Base-by-base conservation (phyloP, 2,329 filamentous ascomycete genomes). In the Trichothecium sympodiale region DNA sequence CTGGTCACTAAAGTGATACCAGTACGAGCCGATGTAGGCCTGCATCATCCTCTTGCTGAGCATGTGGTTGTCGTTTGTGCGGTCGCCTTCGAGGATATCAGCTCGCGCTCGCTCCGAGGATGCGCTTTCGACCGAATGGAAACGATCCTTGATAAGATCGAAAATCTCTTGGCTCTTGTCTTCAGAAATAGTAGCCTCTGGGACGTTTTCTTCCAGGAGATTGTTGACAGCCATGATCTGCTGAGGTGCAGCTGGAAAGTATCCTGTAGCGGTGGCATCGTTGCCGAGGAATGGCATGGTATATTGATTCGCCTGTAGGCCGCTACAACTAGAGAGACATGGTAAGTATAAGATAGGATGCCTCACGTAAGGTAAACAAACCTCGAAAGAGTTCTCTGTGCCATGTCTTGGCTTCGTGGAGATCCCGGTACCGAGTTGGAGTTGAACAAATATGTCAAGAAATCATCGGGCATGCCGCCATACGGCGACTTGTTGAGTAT, bases 31-130 rank as follows among this genome's bases (percentile, higher is more conserved):
- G 45, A 94, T 87, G 51, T 95, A 96, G 3, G 80, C 81, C 59
- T 95, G 86, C 83, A 96, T 93, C 85, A 94, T 95, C 49, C 82
- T 77, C 48, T 88, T 69, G 55, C 89, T 94, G 42, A 96, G 64
- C 64, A 80, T 71, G 41, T 80, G 75, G 17, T 63, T 60, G 35
- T 74, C 69, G 23, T 74, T 62, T 34, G 78, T 74, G 36, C 82
- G 74, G 49, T 94, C 78, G 12, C 88, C 89, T 18, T 86, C 78
- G 38, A 94, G 63, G 17, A 95, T 74, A 34, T 71, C 73, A 34
- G 85, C 83, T 50, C 87, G 86, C 42, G 80, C 76, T 43, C 80
- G 79, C 42, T 82, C 77, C 18, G 83, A 71, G 0, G 81, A 79
- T 1, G 83, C 72, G 46, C 86, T 76, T 17, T 84, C 78, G 16